Evolutionary conservation across 352 stramenopile genomes (phyloP), one percentile per base, ranked within the genome.

Genomic region (Globisporangium heterothallicum): DNA sequence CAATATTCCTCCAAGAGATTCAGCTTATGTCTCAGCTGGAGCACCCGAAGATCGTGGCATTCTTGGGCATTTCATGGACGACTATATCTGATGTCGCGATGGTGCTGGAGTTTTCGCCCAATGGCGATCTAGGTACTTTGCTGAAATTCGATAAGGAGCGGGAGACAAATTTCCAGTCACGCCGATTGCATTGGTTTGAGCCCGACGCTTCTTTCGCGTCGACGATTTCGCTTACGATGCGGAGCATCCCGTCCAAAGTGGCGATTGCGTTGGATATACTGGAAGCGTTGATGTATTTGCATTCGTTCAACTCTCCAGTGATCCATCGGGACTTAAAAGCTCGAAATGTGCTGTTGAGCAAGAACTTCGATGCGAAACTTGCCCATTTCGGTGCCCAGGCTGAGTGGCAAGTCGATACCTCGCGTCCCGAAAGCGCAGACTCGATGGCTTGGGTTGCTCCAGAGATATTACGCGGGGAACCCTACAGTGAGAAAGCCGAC

Each of bases 401-500:
- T 14, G 78, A 91, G 60, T 84, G 76, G 78, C 67, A 74, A 27
- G 74, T 89, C 36, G 78, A 93, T 34, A 74, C 68, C 0, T 92
- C 83, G 0, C 91, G 90, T 80, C 90, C 83, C 6, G 80, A 76
- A 6, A 80, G 77, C 7, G 89, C 91, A 30, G 83, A 80, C n/a
- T 92, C 80, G 36, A 86, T 93, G 70, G 82, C 82, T 32, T 93
- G 79, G 79, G 90, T 93, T 58, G 78, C 82, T 2, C 83, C 83
- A 0, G 79, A 93, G 54, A 74, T 93, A 42, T 54, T 93, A 43
- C 72, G 80, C 0, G 78, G 83, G 10, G 83, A 90, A 52, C 74
- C 79, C n/a, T 93, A 91, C 66, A 94, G 74, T 4, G 83, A 94
- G 55, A 88, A 77, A 67, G 81, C 83, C 4, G 83, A 94, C 56